Base-by-base conservation (phyloP, 768 basidiomycete genomes). In the Collybiopsis luxurians region DNA sequence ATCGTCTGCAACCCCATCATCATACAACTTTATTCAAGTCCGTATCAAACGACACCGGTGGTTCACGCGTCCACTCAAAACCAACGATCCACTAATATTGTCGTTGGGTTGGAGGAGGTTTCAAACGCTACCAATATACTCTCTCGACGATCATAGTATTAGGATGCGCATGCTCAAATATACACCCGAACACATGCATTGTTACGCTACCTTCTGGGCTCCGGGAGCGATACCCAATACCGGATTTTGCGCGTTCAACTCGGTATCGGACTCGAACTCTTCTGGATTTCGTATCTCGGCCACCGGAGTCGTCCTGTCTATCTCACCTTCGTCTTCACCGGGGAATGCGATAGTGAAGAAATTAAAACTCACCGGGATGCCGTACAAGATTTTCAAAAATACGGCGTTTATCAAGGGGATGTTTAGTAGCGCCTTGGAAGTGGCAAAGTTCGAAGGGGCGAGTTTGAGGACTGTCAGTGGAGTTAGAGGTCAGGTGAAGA, bases 101-200 rank as follows among this genome's bases (percentile, higher is more conserved):
- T 97, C 95, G 1, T 76, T 98, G n/a, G 97, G 97, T 17, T 99
- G 97, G 97, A 77, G 97, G 48, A 82, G 97, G 34, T 99, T 98
- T 78, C 97, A 99, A 71, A 89, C 84, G 0, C 77, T 96, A 4
- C 97, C 97, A 2, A 89, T 98, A 61, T 99, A 98, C 73, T 94
- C 94, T 19, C 77, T 99, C 21, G 97, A 99, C 69, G 97, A 99
- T 71, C 95, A 97, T 67, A 93, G 90, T 10, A 96, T 98, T 63
- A 90, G 97, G 17, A 97, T 98, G 87, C 92, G 97, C 34, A 91
- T 98, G 89, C 89, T 99, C 75, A 99, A 99, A 74, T 99, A 99
- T 69, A 98, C 97, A 0, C 97, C 97, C 0, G 97, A 99, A 73
- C 97, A 99, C 67, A 98, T 96, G 97, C 97, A 99, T 69, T 99